Base-by-base conservation (phyloP, 1,284 basidiomycete genomes). In the Sanghuangporus weigelae region DNA sequence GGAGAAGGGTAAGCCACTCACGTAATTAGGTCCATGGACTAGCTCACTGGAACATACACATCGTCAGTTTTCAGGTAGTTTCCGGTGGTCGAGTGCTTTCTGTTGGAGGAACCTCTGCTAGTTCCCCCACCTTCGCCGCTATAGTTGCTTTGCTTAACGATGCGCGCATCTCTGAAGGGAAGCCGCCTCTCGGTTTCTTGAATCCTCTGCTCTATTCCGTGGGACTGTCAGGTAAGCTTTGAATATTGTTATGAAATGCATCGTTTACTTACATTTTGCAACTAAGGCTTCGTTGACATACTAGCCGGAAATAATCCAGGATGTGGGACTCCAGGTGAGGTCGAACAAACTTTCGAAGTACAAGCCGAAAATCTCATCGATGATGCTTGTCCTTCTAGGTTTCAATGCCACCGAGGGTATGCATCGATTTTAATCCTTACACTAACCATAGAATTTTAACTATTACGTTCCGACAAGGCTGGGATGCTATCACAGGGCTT, bases 121-220 rank as follows among this genome's bases (percentile, higher is more conserved):
- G 74, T 11, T 67, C 73, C 11, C 78, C 78, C 0, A 70, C 73
- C 1, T 72, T 78, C 57, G 71, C 74, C 7, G 69, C 68, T 11
- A 70, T 79, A 39, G 66, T 79, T 31, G 66, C 72, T 3, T 67
- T 77, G 51, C 66, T 78, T n/a, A 79, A 78, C 67, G 78, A 78
- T 65, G 69, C 67, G 42, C 69, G 67, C 7, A 60, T 74, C 46
- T 64, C 71, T 4, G 55, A 67, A n/a, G 75, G 75, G 26, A 71
- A 72, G 65, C 63, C 72, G 4, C 59, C 70, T 26, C 68, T 79
- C 0, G 77, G 78, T 3, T 78, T 74, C 70, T 55, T 78, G 14
- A 78, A 78, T 67, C 76, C 77, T 11, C 69, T 74, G 60, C 69
- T 79, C 19, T 78, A 78, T 66, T 63, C 62, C 16, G 67, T 68